Conservation (phyloP, 2,329 filamentous ascomycete species). For the Paecilomyces fulvus region DNA sequence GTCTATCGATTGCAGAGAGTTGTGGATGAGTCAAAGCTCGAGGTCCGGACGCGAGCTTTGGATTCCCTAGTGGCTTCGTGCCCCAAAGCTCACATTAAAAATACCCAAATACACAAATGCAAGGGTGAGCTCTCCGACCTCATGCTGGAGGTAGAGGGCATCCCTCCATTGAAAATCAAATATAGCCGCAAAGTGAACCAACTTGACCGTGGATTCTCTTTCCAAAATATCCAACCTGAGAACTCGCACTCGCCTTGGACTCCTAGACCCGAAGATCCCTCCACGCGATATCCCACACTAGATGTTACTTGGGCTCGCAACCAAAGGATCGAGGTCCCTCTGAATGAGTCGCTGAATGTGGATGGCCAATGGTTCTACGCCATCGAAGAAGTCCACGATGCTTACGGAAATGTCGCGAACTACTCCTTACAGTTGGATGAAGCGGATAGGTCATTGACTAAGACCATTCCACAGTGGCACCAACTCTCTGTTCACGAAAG, state of each 20-base stretch:
- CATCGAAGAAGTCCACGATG: conserved; percentile 87
- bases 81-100: conserved; percentile 66
- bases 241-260: conserved; percentile 67
- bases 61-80: conserved; percentile 82
- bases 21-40: conserved; percentile 85
- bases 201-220: conserved; percentile 74
- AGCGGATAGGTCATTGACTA: conserved; percentile 51
- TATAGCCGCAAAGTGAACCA: conserved; percentile 85
- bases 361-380: conserved; percentile 82
- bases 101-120: conserved; percentile 61
- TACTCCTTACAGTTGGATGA: conserved; percentile 61
- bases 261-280: conserved; percentile 49
- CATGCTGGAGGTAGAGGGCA: conserved; percentile 73
- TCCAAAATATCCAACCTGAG: conserved; percentile 89
- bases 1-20: conserved; percentile 80
- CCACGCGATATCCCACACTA: conserved; percentile 45
- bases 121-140: conserved; percentile 82
- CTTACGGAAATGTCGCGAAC: conserved; percentile 73
- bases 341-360: conserved; percentile 80
- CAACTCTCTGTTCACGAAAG: conserved; percentile 80
- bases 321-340: conserved; percentile 65
- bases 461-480: conserved; percentile 59
- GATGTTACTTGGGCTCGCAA: conserved; percentile 70
- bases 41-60: conserved; percentile 67
- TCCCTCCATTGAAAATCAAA: conserved; percentile 82